Evolutionary conservation across 1,284 basidiomycete species (phyloP), one percentile per base, ranked within the genome.

Genomic region (Acaromyces ingoldii): DNA sequence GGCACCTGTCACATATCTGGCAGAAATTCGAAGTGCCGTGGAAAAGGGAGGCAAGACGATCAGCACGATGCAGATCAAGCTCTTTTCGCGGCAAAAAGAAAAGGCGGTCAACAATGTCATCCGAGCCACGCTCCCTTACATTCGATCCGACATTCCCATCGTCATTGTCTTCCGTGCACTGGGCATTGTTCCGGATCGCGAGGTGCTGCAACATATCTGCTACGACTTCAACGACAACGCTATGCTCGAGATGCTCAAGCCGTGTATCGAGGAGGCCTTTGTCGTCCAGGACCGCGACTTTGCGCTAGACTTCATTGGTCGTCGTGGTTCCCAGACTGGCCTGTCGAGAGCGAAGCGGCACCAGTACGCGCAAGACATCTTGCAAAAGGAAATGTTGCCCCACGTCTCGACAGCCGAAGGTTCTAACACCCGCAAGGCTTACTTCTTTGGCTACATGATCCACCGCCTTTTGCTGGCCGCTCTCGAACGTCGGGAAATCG

Each of bases 381-480:
- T 99, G 49, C 92, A 97, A 77, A 98, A 97, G 79, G 93, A 98
- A 78, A 93, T 98, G 88, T 76, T 99, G 41, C 95, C 95, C 0
- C 95, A 98, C 75, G 86, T 99, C 25, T 93, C 93, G 3, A 93
- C 92, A 82, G 84, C 86, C 1, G 91, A 95, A 76, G 92, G 92
- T 7, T 92, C 91, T 30, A 90, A 95, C 78, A 92, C 89, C 34
- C 95, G 95, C 80, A 99, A 99, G 77, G 95, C 95, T 2, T 98
- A 92, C 78, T 99, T 98, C 82, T 91, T 98, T 60, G 95, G 95
- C n/a, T 98, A 97, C 78, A 99, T 99, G 93, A 89, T 97, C 45
- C 93, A 98, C 78, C 86, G 95, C 55, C 81, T 99, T 24, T 80
- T 96, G 4, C 83, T 96, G 15, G 92, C 95, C 36, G 91, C 91